phyloP scores from a whole-genome alignment of 768 basidiomycete species.

The Naganishia onofrii region DNA sequence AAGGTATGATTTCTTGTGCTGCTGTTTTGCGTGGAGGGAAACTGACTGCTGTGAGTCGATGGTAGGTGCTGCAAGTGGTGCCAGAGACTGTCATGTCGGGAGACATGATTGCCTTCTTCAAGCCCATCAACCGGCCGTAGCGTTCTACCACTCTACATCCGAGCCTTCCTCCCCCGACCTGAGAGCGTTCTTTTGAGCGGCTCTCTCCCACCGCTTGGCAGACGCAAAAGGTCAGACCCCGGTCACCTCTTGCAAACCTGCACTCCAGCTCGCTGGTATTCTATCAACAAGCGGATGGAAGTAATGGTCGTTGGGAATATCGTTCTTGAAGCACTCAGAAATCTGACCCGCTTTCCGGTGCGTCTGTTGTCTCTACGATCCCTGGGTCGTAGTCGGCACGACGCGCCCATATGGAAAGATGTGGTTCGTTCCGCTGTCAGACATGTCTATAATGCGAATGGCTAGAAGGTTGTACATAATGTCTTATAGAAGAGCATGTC shows the following conservation, averaged over 20 bases:
- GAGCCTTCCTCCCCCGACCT: neutral
- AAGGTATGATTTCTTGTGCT: slow-evolving; percentile 57
- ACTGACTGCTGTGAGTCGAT: neutral
- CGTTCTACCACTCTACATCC: neutral
- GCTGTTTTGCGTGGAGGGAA: neutral
- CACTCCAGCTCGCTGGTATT: slow-evolving; percentile 4
- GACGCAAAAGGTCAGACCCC: neutral
- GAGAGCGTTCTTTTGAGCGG: slow-evolving; percentile 5
- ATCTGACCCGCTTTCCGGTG: slow-evolving; percentile 25
- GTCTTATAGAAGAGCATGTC: neutral
- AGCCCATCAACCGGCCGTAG: slow-evolving; percentile 4
- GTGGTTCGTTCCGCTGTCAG: slow-evolving; percentile 30
- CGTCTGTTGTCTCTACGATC: neutral
- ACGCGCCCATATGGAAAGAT: neutral
- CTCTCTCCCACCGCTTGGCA: neutral
- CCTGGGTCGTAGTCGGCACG: neutral
- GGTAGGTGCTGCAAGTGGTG: slow-evolving; percentile 9
- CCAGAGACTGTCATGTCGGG: slow-evolving; percentile 5
- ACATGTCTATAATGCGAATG: slow-evolving; percentile 10
- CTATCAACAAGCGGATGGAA: neutral
- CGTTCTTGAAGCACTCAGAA: slow-evolving; percentile 31
- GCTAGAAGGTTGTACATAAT: neutral
- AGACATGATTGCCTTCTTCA: slow-evolving; percentile 14
- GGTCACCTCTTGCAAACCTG: neutral
- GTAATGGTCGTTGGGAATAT: slow-evolving; percentile 6